phyloP scores from a whole-genome alignment of 331 rosid species.

The Spiraea crenata region DNA sequence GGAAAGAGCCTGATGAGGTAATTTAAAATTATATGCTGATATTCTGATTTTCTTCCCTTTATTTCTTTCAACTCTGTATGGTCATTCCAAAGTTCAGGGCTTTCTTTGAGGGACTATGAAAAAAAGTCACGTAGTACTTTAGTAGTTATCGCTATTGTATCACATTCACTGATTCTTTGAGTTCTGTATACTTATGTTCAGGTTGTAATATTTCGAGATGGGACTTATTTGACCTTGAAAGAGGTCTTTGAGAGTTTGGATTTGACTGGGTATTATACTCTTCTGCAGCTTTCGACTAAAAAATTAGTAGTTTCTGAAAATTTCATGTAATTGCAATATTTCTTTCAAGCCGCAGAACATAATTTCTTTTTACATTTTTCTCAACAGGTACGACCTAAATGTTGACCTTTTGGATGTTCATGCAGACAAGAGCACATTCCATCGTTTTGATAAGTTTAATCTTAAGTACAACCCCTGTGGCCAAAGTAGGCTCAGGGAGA shows the following conservation, averaged over 20 bases:
- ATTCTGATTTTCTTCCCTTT: conserved; percentile 7
- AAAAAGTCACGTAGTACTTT: not conserved
- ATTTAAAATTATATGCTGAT: conserved; percentile 17
- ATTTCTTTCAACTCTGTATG: not conserved
- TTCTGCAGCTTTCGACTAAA: not conserved
- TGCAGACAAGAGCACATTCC: conserved; percentile 99
- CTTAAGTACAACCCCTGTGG: conserved; percentile 98
- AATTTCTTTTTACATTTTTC: conserved; percentile 25
- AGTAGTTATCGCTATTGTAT: not conserved
- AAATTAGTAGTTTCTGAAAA: too few relatives aligned
- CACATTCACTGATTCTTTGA: conserved; percentile 20
- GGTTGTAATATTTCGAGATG: conserved; percentile 99
- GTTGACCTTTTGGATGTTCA: conserved; percentile 99
- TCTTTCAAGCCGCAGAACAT: conserved; percentile 8
- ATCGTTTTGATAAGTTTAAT: conserved; percentile 96
- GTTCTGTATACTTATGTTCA: conserved; percentile 31
- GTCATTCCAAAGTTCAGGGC: conserved; percentile 8
- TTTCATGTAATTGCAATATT: not conserved
- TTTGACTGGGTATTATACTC: conserved; percentile 62
- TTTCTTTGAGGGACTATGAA: conserved; percentile 9
- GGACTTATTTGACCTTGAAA: conserved; percentile 88
- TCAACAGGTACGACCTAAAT: conserved; percentile 85
- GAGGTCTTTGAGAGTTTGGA: conserved; percentile 98
- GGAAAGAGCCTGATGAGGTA: conserved; percentile 99
- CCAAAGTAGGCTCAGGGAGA: conserved; percentile 98